Conservation (phyloP, 768 basidiomycete species). For the Gymnopilus junonius region DNA sequence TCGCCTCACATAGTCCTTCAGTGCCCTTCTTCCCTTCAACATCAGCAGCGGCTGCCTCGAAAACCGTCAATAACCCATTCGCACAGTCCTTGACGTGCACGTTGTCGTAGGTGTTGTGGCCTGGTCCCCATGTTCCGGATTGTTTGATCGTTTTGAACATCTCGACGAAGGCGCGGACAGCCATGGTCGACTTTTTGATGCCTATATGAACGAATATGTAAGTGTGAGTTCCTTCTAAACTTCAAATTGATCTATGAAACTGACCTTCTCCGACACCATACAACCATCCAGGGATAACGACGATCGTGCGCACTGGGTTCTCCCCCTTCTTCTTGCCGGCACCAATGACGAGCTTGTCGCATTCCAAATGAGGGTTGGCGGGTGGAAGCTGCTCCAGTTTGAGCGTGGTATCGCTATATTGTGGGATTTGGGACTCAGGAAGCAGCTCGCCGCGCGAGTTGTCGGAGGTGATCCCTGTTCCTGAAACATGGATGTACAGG, state of each 20-base stretch:
- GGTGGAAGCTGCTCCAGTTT: constrained; percentile 30
- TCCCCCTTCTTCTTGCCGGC: constrained; percentile 44
- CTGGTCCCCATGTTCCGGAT: constrained; percentile 47
- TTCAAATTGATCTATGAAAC: not conserved
- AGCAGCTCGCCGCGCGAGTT: constrained; percentile 42
- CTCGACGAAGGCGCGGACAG: constrained; percentile 40
- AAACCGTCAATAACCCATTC: constrained; percentile 35
- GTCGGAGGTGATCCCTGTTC: constrained; percentile 44
- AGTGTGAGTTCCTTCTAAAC: too few species aligned
- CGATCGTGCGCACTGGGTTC: constrained; percentile 47
- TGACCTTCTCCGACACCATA: constrained; percentile 47
- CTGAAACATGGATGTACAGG: constrained; percentile 48
- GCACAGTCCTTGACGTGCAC: constrained; percentile 50
- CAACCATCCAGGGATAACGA: constrained; percentile 45
- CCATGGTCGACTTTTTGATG: constrained; percentile 39
- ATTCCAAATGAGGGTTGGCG: constrained; percentile 23
- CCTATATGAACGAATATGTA: constrained; percentile 22
- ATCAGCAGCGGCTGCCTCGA: constrained; percentile 46
- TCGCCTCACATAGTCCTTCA: constrained; percentile 40
- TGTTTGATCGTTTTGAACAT: constrained; percentile 35
- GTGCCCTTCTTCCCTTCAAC: constrained; percentile 42
- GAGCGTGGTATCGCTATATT: constrained; percentile 43
- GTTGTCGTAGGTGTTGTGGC: constrained; percentile 39
- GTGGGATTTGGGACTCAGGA: constrained; percentile 29
- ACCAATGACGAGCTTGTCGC: constrained; percentile 36